phyloP scores from a whole-genome alignment of 495 filamentous ascomycete genomes.

The Aspergillus incahuasiensis region DNA sequence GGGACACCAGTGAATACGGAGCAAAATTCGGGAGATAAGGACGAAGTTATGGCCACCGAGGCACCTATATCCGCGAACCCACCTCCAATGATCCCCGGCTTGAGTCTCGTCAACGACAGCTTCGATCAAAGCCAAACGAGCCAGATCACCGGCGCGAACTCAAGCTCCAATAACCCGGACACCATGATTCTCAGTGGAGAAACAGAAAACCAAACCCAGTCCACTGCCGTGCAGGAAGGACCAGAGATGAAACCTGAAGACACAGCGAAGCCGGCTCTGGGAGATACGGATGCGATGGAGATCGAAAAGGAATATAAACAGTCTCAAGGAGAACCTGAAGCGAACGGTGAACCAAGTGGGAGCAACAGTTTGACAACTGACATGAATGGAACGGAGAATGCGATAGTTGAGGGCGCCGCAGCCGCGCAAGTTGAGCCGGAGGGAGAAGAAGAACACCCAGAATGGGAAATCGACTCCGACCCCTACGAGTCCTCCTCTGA shows the following conservation, averaged over 20 bases:
- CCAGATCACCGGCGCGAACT: constrained; percentile 14
- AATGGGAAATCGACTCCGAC: constrained; percentile 66
- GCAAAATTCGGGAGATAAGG: constrained; percentile 2
- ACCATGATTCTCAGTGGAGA: neutral
- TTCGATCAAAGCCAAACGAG: constrained; percentile 14
- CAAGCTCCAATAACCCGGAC: neutral
- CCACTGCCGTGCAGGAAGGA: neutral
- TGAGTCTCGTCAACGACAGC: constrained; percentile 33
- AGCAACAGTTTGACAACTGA: neutral
- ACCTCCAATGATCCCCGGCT: constrained; percentile 33
- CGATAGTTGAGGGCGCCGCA: constrained; percentile 3
- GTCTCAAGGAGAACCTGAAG: constrained; percentile 5
- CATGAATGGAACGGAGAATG: neutral
- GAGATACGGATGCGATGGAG: constrained; percentile 30
- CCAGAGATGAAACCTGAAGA: neutral
- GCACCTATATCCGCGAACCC: constrained; percentile 12
- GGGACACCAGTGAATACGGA: constrained; percentile 21
- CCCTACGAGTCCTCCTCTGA: constrained; percentile 55
- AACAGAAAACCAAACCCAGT: constrained; percentile 4
- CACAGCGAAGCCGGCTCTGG: constrained; percentile 7
- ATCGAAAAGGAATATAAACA: constrained; percentile 24
- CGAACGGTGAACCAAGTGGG: constrained; percentile 2
- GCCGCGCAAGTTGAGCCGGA: constrained; percentile 35
- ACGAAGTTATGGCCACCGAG: constrained; percentile 6
- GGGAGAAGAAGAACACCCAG: constrained; percentile 60